These are phyloP conservation scores for Sugiyamaella floridensis DNA, from an alignment of 805 yeast species.

Conservation along the genomic window DNA sequence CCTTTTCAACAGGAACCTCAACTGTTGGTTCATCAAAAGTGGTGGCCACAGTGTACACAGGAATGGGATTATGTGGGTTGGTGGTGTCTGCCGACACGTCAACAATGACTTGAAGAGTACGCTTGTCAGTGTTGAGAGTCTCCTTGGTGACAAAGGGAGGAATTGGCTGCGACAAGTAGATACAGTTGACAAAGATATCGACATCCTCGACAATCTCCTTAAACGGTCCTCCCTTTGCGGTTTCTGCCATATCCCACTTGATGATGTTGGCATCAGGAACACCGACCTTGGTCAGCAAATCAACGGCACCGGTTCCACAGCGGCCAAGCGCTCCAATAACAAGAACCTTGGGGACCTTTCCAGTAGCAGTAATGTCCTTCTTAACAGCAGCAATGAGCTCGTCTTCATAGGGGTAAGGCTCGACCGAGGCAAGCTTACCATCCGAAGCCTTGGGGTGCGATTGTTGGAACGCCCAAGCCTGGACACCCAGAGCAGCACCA, in stretches of 20 bases:
- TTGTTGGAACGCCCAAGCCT: slow-evolving; percentile 92
- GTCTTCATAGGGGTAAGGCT: slow-evolving; percentile 76
- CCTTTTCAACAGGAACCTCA: slow-evolving; percentile 63
- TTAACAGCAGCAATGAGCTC: slow-evolving; percentile 49
- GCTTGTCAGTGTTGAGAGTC: slow-evolving; percentile 53
- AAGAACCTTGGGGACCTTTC: slow-evolving; percentile 70
- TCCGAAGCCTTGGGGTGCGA: slow-evolving; percentile 46
- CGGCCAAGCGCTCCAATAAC: slow-evolving; percentile 98
- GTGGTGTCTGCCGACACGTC: slow-evolving; percentile 99
- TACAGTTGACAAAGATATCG: slow-evolving; percentile 93
- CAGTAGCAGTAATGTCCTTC: slow-evolving; percentile 48
- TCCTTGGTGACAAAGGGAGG: slow-evolving; percentile 80
- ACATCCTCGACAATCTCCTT: slow-evolving; percentile 68
- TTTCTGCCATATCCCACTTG: slow-evolving; percentile 97
- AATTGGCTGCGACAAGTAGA: slow-evolving; percentile 86
- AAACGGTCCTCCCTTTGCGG: slow-evolving; percentile 96
- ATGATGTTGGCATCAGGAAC: slow-evolving; percentile 74
- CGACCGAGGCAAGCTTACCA: slow-evolving; percentile 68
- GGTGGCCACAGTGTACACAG: slow-evolving; percentile 86
- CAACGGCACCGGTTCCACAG: slow-evolving; percentile 97
- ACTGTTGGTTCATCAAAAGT: slow-evolving; percentile 90
- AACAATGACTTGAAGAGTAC: slow-evolving; percentile 85
- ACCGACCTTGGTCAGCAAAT: slow-evolving; percentile 73
- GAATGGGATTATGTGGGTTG: slow-evolving; percentile 96
- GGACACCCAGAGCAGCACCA: slow-evolving; percentile 94